Evolutionary conservation across 768 basidiomycete species (phyloP), one percentile per base, ranked within the genome.

Genomic region (Clitopilus passeckerianus): DNA sequence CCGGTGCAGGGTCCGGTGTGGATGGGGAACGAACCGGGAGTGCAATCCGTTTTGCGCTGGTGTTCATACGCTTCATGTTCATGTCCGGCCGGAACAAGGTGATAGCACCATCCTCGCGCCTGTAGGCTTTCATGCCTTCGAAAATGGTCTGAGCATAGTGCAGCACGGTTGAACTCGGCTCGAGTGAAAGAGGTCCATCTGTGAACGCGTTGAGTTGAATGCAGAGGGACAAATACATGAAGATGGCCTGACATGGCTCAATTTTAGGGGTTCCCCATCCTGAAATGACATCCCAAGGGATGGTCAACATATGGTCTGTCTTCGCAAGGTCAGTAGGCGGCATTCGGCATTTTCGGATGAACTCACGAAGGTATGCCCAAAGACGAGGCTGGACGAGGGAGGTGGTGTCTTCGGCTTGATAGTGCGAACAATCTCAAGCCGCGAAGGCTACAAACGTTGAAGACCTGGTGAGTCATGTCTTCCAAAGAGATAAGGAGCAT

Each of bases 21-120:
- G 56, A 46, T 6, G 59, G n/a, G 14, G 34, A 20, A 73, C 85
- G 59, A 61, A 90, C 90, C 9, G 91, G 91, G 53, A 93, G 70
- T 18, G 89, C 91, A 57, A 93, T 78, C 43, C 95, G 85, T 23
- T 74, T 64, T 14, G 95, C 95, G 67, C 89, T 92, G 52, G 64
- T 82, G 75, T 93, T 93, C 94, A 98, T 95, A 24, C 95, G 86
- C 68, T 86, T 87, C 94, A 98, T 96, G 76, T 98, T 97, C 91
- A 93, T 92, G 74, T 97, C 93, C 2, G 95, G 96, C 50, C 95
- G 80, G 81, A 98, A 98, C 64, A 98, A 74, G 16, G 89, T 84
- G 20, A 95, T 84, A 24, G 81, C 85, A 34, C 89, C 94, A 53
- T 82, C 74, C 35, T 82, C 72, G 63, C 87, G 85, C 53, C 87